These are phyloP conservation scores for Phytophthora ramorum DNA, from an alignment of 352 stramenopile genomes.

Conservation along the genomic window DNA sequence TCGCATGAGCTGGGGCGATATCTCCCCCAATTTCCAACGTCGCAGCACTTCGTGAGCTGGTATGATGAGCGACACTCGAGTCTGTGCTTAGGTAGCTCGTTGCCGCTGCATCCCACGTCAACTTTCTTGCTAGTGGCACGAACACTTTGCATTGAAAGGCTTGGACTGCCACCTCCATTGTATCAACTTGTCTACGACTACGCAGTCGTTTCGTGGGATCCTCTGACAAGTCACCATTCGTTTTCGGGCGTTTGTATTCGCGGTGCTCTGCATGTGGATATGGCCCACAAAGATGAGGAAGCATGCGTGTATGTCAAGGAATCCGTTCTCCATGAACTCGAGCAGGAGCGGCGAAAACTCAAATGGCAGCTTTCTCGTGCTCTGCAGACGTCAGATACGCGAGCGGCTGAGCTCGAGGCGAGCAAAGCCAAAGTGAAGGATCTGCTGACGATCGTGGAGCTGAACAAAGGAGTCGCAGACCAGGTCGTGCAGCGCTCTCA, in stretches of 20 bases:
- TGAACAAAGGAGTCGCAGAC: constrained; percentile 66
- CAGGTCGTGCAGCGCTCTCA: constrained; percentile 50
- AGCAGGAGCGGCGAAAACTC: constrained; percentile 57
- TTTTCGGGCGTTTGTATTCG: constrained; percentile 11
- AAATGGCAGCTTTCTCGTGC: constrained; percentile 62
- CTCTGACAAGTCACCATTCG: constrained; percentile 23
- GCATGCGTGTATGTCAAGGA: constrained; percentile 58
- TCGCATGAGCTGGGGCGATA: too few relatives aligned
- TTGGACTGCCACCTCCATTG: too few relatives aligned
- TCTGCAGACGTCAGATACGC: constrained; percentile 45
- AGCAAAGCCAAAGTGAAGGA: constrained; percentile 65
- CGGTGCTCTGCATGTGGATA: constrained; percentile 10
- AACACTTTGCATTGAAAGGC: background rate
- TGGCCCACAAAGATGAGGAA: constrained; percentile 20
- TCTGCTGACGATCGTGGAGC: constrained; percentile 69
- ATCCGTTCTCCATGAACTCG: constrained; percentile 55
- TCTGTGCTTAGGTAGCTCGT: too few relatives aligned
- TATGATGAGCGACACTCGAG: too few relatives aligned
- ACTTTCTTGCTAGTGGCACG: too few relatives aligned
- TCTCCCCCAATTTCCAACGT: too few relatives aligned
- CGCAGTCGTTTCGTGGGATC: constrained; percentile 14
- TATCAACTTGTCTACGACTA: constrained; percentile 5
- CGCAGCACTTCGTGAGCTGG: too few relatives aligned
- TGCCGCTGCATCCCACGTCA: too few relatives aligned
- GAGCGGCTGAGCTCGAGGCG: constrained; percentile 36